phyloP scores from a whole-genome alignment of 2,329 filamentous ascomycete genomes.

The Penicillium oxalicum region DNA sequence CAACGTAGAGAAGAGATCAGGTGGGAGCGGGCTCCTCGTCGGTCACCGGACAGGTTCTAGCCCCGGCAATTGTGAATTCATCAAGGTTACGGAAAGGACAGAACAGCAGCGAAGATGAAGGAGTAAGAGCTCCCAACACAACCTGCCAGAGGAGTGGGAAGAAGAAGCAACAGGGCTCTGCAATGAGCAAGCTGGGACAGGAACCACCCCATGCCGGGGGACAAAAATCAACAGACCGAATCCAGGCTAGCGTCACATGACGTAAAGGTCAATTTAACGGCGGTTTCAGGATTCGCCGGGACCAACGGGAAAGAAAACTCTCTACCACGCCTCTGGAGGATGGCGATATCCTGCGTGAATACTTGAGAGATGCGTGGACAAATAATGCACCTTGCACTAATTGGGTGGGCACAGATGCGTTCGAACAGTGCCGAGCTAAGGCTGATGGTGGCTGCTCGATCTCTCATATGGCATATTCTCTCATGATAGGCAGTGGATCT shows the following conservation, averaged over 20 bases:
- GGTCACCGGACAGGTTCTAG: constrained; percentile 1
- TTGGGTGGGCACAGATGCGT: too few species aligned
- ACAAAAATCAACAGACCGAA: constrained; percentile 15
- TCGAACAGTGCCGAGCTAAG: neutral
- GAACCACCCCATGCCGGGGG: constrained; percentile 7
- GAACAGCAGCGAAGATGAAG: constrained; percentile 2
- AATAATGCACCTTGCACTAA: too few species aligned
- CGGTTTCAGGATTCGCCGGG: constrained; percentile 8
- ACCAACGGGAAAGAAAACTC: neutral
- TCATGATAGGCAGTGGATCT: too few species aligned
- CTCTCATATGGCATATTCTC: too few species aligned
- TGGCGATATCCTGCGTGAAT: too few species aligned
- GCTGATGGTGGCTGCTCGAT: too few species aligned
- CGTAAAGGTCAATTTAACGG: constrained; percentile 11
- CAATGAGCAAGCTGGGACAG: constrained; percentile 2
- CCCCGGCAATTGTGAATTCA: constrained; percentile 14
- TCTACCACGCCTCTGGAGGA: too few species aligned
- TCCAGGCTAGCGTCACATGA: constrained; percentile 14
- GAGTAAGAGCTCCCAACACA: constrained; percentile 3
- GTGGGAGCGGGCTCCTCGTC: constrained; percentile 6
- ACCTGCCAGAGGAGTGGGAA: constrained; percentile 15
- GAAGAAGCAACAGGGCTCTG: constrained; percentile 3
- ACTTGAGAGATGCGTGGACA: too few species aligned
- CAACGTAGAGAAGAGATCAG: neutral
- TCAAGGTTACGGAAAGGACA: constrained; percentile 2